Conservation (phyloP, 2,329 filamentous ascomycete species). For the Fusarium sp. region DNA sequence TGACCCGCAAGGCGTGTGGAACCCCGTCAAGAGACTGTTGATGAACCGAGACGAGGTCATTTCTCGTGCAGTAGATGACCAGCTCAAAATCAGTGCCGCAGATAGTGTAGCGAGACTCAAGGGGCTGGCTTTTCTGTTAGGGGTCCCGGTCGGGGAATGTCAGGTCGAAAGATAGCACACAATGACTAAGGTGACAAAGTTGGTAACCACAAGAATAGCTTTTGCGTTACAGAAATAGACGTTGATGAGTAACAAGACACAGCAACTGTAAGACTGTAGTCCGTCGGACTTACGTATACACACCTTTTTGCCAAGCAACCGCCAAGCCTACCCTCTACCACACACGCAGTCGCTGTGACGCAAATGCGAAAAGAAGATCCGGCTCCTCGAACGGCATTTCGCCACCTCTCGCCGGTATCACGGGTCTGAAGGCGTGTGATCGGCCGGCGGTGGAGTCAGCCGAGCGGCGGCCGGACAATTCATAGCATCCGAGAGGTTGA, state of each 20-base stretch:
- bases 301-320: slow-evolving; percentile 19
- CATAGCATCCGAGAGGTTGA: slow-evolving; percentile 21
- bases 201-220: background rate
- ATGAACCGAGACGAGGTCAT: slow-evolving; percentile 21
- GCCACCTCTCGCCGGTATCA: slow-evolving; percentile 37
- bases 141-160: slow-evolving; percentile 34
- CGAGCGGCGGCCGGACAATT: slow-evolving; percentile 12
- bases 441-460: slow-evolving; percentile 29
- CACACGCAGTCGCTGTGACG: slow-evolving; percentile 15
- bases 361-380: slow-evolving; percentile 24
- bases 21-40: slow-evolving; percentile 19
- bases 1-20: slow-evolving; percentile 4
- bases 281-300: slow-evolving; percentile 2
- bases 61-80: slow-evolving; percentile 17
- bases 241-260: background rate
- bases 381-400: slow-evolving; percentile 13
- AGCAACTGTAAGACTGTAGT: background rate
- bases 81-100: slow-evolving; percentile 38
- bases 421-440: slow-evolving; percentile 38
- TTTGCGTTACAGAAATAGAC: background rate
- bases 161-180: background rate
- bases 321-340: slow-evolving; percentile 10
- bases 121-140: slow-evolving; percentile 40
- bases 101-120: slow-evolving; percentile 42
- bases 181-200: background rate